phyloP scores from a whole-genome alignment of 2,329 filamentous ascomycete species.

The Penicillium expansum region DNA sequence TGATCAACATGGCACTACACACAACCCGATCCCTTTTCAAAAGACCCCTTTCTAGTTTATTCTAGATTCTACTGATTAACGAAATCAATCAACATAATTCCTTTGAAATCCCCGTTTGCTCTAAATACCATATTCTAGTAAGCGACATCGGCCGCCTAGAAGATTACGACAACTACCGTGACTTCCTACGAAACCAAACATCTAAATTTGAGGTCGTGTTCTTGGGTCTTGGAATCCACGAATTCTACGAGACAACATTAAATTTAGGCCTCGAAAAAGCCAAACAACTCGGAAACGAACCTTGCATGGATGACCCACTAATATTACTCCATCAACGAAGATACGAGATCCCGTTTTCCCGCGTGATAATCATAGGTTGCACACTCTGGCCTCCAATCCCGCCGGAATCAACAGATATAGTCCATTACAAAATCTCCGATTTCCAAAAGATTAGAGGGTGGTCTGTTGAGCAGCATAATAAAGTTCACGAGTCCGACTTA shows the following conservation, averaged over 20 bases:
- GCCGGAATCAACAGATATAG: slow-evolving; percentile 35
- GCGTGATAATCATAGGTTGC: slow-evolving; percentile 56
- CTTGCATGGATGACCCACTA: slow-evolving; percentile 25
- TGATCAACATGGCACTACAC: no score
- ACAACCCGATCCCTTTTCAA: not conserved
- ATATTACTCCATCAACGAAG: slow-evolving; percentile 27
- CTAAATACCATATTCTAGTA: slow-evolving; percentile 24
- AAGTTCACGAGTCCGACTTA: slow-evolving; percentile 48
- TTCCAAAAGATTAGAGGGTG: slow-evolving; percentile 55
- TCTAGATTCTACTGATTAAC: slow-evolving; percentile 32
- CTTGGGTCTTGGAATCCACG: slow-evolving; percentile 30
- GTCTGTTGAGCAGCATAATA: slow-evolving; percentile 52
- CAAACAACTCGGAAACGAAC: slow-evolving; percentile 28
- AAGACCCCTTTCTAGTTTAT: slow-evolving; percentile 2
- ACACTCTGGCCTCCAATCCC: slow-evolving; percentile 57
- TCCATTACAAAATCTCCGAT: slow-evolving; percentile 51
- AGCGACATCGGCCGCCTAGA: slow-evolving; percentile 26
- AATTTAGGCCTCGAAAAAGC: slow-evolving; percentile 24
- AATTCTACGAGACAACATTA: slow-evolving; percentile 28
- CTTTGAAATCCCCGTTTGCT: slow-evolving; percentile 20
- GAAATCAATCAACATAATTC: slow-evolving; percentile 29
- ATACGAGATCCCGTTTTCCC: slow-evolving; percentile 28
- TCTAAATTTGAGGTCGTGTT: slow-evolving; percentile 22
- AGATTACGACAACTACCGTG: slow-evolving; percentile 26
- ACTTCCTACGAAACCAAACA: slow-evolving; percentile 25